Evolutionary conservation across 2,329 filamentous ascomycete species (phyloP).

Genomic region (Colletotrichum coccodes): DNA sequence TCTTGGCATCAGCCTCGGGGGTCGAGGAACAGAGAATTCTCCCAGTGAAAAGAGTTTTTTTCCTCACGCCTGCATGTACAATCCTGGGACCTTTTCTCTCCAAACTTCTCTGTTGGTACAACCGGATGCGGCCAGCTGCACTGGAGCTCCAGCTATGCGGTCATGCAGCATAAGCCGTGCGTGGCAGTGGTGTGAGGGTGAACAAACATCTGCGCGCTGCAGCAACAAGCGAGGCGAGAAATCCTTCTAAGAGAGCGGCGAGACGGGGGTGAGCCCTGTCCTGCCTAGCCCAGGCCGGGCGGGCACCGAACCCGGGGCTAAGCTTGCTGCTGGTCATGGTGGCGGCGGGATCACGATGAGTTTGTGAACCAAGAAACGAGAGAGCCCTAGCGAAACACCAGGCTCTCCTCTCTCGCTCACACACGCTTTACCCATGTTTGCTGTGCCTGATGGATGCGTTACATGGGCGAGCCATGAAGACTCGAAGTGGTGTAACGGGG

Average conservation of each 20-base stretch:
- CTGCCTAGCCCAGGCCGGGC: background rate
- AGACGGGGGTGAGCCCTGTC: background rate
- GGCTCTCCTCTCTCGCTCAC: background rate
- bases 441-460: background rate
- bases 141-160: slow-evolving; percentile 1
- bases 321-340: background rate
- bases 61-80: background rate
- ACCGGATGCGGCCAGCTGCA: slow-evolving; percentile 16
- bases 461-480: background rate
- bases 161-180: slow-evolving; percentile 10
- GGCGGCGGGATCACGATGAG: background rate
- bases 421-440: background rate
- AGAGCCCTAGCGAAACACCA: background rate
- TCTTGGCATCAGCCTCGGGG: slow-evolving; percentile 19
- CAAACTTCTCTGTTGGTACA: background rate
- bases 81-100: slow-evolving; percentile 5
- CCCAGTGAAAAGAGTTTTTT: background rate
- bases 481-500: background rate
- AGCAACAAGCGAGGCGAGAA: background rate
- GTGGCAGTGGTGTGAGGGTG: background rate
- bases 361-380: background rate
- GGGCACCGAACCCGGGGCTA: slow-evolving; percentile 5
- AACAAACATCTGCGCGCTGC: background rate
- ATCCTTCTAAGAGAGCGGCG: background rate
- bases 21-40: background rate